phyloP scores from a whole-genome alignment of 495 filamentous ascomycete genomes.

The Apiosordaria backusii region DNA sequence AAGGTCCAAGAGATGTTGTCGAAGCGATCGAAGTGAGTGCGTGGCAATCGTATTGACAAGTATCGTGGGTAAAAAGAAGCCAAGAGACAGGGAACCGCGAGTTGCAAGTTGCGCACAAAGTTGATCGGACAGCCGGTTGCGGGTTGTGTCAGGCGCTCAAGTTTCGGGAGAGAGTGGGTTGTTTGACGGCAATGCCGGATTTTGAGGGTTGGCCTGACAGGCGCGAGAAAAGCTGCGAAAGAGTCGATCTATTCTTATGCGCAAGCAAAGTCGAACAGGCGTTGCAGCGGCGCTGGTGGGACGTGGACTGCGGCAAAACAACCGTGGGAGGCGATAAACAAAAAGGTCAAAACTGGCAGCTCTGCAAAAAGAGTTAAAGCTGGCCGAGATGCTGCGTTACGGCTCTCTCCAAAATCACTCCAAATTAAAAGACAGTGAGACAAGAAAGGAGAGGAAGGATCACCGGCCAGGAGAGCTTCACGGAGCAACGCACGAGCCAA shows the following conservation, averaged over 20 bases:
- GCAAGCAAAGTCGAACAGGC: not conserved
- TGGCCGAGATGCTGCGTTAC: not conserved
- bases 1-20: not conserved
- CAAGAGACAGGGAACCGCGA: not conserved
- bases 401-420: not conserved
- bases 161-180: not conserved
- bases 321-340: not conserved
- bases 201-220: not conserved
- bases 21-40: not conserved
- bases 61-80: not conserved
- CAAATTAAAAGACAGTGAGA: not conserved
- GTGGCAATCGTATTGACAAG: not conserved
- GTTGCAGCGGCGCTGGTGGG: not conserved
- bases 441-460: not conserved
- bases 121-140: not conserved
- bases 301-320: not conserved
- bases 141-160: not conserved
- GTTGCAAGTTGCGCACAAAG: not conserved
- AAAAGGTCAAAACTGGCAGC: not conserved
- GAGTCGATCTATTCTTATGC: not conserved
- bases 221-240: not conserved
- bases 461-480: not conserved
- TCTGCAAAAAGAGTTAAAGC: no score
- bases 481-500: not conserved
- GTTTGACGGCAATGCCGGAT: conserved; percentile 5